Percentiles rank a stretch among this genome's conserved stretches.
These are phyloP conservation scores for Rosa multiflora DNA, from an alignment of 306 rosid genomes.

Conservation along the genomic window DNA sequence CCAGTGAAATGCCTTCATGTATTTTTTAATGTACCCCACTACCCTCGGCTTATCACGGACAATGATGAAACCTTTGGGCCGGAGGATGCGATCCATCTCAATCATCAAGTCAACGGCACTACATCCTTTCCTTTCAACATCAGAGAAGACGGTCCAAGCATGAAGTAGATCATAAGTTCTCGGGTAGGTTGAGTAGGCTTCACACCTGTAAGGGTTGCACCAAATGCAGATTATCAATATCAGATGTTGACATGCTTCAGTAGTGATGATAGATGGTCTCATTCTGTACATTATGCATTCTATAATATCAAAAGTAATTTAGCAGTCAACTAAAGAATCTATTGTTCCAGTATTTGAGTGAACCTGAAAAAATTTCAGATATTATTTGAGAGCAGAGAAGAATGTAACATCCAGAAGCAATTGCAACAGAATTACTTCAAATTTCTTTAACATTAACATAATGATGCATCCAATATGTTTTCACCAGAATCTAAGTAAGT, in stretches of 20 bases:
- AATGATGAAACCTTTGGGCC: constrained; percentile 84
- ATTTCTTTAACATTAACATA: neutral
- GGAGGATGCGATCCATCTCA: constrained; percentile 89
- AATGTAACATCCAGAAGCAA: neutral
- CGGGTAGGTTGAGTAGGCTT: constrained; percentile 95
- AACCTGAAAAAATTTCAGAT: neutral
- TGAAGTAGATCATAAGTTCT: constrained; percentile 90
- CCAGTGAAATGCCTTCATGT: constrained; percentile 86
- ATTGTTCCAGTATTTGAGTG: neutral
- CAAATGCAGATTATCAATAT: neutral
- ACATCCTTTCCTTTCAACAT: constrained; percentile 68
- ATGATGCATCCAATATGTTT: neutral
- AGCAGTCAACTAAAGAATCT: neutral
- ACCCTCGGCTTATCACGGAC: constrained; percentile 68
- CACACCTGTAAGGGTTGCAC: constrained; percentile 61
- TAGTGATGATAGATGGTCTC: neutral
- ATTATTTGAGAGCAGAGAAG: neutral
- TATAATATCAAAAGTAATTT: neutral
- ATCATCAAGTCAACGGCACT: constrained; percentile 73
- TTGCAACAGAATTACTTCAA: neutral
- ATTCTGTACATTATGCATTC: neutral
- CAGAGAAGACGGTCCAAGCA: constrained; percentile 81
- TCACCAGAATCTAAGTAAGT: neutral
- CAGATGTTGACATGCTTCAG: neutral
- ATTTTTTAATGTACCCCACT: constrained; percentile 69